Conservation (phyloP, 1,284 basidiomycete species). For the Fomitopsis betulina region DNA sequence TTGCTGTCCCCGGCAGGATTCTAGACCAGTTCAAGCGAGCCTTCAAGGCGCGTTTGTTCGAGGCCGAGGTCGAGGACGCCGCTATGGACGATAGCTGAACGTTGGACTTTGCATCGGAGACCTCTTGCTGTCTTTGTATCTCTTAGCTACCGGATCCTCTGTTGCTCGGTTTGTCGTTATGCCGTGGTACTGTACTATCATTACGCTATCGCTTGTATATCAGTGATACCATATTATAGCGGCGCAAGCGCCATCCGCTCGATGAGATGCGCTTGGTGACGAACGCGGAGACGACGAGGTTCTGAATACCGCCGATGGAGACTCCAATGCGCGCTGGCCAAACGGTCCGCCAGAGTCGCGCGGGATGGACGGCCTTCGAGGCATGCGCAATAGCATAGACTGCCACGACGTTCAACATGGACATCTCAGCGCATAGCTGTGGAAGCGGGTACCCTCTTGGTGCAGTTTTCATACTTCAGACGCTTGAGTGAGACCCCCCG, state of each 20-base stretch:
- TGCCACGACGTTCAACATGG: conserved; percentile 18
- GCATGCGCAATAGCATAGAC: conserved; percentile 74
- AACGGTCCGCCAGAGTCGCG: conserved; percentile 63
- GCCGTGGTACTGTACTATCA: not conserved
- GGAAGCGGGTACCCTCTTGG: conserved; percentile 55
- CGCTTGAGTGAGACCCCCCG: no score
- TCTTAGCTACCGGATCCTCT: not conserved
- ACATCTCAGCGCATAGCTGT: not conserved
- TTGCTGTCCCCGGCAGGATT: conserved; percentile 38
- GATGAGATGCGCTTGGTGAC: conserved; percentile 54
- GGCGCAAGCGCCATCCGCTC: conserved; percentile 54
- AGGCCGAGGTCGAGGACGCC: conserved; percentile 32
- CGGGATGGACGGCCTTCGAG: conserved; percentile 66
- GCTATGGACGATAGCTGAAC: conserved; percentile 3
- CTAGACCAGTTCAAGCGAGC: conserved; percentile 34
- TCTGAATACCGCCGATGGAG: conserved; percentile 57
- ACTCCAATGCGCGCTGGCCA: conserved; percentile 63
- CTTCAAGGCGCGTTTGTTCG: conserved; percentile 39
- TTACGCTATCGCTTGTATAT: not conserved
- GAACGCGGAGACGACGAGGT: conserved; percentile 57
- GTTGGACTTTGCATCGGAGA: not conserved
- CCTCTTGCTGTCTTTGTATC: not conserved
- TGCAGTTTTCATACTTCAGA: no score
- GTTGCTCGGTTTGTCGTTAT: not conserved
- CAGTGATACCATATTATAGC: conserved; percentile 19